Conservation (phyloP, 2,329 filamentous ascomycete genomes). For the Colletotrichum sp. region DNA sequence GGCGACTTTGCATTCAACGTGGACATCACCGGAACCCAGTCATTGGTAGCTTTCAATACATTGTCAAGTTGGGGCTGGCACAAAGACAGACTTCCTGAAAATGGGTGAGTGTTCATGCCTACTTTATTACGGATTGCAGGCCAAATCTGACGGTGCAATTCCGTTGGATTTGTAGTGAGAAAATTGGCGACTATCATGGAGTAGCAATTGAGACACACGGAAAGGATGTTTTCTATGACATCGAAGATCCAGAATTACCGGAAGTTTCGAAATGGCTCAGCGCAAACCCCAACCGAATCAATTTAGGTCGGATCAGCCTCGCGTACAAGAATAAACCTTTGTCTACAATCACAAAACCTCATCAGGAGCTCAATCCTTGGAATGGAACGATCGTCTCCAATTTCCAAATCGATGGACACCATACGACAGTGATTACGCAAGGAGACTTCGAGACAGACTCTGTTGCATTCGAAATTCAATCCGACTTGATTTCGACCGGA, state of each 20-base stretch:
- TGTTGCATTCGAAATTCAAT: conserved; percentile 40
- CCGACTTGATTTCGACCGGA: conserved; percentile 34
- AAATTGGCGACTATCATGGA: conserved; percentile 20
- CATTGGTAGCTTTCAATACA: conserved; percentile 48
- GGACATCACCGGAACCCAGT: conserved; percentile 48
- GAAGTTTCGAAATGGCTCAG: conserved; percentile 52
- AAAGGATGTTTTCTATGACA: conserved; percentile 39
- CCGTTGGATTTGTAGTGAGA: background rate
- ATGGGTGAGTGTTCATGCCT: conserved; percentile 5
- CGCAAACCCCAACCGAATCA: conserved; percentile 48
- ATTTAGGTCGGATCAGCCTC: conserved; percentile 45
- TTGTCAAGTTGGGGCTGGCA: conserved; percentile 56
- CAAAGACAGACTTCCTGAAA: conserved; percentile 49
- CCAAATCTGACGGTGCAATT: background rate
- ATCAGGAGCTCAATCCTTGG: conserved; percentile 42
- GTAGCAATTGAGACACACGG: conserved; percentile 35
- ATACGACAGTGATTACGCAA: conserved; percentile 38
- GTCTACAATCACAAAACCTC: conserved; percentile 31
- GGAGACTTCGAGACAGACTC: conserved; percentile 43
- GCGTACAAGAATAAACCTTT: conserved; percentile 36
- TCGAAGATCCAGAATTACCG: conserved; percentile 37
- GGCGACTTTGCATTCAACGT: conserved; percentile 53
- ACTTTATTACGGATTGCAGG: background rate
- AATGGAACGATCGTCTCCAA: conserved; percentile 40
- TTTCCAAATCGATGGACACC: conserved; percentile 34